Evolutionary conservation across 169 alveolate genomes (phyloP), one percentile per base, ranked within the genome.

Genomic region (Plasmodium berghei): DNA sequence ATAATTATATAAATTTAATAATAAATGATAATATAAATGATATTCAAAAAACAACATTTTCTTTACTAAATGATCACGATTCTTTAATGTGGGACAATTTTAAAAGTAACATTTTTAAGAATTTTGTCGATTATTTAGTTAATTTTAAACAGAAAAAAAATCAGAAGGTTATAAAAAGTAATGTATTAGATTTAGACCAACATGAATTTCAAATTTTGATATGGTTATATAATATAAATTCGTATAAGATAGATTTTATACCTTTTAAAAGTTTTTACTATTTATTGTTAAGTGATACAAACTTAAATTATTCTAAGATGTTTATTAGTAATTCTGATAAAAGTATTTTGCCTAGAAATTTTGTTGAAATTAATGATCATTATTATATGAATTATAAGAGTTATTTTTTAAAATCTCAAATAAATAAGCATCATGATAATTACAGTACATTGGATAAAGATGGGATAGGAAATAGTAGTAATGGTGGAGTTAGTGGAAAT

Each of bases 121-220:
- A 69, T 40, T 86, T 86, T 71, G 77, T 71, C 14, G 91, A 86
- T 71, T 86, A 71, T 70, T 24, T 86, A 6, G 87, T 71, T 34
- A 66, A 86, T 71, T 70, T 40, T 61, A 69, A 86, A 9, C 86
- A 71, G 28, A 86, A 86, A 61, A 61, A 69, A 61, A 66, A 69
- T 86, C 86, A 71, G 28, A 86, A 86, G 45, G n/a, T 59, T 9
- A 73, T 66, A 22, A 61, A 86, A 45, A 59, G 75, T 34, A 86
- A 86, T 58, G 87, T 71, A 34, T 26, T 86, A 56, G 87, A 69
- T 71, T 28, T 86, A 54, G 91, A 86, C 70, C 86, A 70, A 46
- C 91, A 86, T 69, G 91, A 86, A 34, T 86, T 86, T 59, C 91
- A 86, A 66, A 86, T 86, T 24, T 86, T 86, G 61, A 86, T 71